Evolutionary conservation across 805 yeast species (phyloP).

Genomic region (Candida odintsovae): DNA sequence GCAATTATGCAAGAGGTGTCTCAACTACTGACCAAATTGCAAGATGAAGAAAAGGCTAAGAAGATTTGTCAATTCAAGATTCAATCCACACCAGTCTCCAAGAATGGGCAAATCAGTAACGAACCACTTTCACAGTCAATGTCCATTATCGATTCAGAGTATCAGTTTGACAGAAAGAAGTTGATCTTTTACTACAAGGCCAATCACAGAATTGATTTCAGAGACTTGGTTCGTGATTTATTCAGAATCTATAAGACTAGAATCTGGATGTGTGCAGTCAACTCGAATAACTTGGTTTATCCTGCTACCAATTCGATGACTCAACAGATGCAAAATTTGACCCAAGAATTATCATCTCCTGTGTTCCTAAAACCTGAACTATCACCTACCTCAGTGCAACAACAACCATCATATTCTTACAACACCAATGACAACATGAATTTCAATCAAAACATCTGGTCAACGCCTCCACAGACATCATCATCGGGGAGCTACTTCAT

Average conservation of each 20-base stretch:
- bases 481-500: not conserved
- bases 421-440: constrained; percentile 5
- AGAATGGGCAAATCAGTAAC: not conserved
- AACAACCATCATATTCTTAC: not conserved
- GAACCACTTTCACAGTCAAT: constrained; percentile 22
- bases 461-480: constrained; percentile 3
- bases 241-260: constrained; percentile 74
- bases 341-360: constrained; percentile 4
- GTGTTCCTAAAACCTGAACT: constrained; percentile 1
- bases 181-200: constrained; percentile 66
- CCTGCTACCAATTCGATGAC: not conserved
- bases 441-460: constrained; percentile 13
- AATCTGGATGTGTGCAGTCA: constrained; percentile 79
- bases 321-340: not conserved
- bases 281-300: constrained; percentile 6
- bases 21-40: constrained; percentile 55
- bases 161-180: constrained; percentile 76
- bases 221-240: constrained; percentile 67
- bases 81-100: constrained; percentile 5
- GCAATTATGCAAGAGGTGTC: constrained; percentile 68
- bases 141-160: constrained; percentile 70
- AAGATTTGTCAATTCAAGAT: constrained; percentile 21
- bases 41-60: constrained; percentile 65
- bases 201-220: constrained; percentile 65
- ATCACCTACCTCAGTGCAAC: not conserved